Conservation (phyloP, 108 stramenopile species). For the Skeletonema potamos region DNA sequence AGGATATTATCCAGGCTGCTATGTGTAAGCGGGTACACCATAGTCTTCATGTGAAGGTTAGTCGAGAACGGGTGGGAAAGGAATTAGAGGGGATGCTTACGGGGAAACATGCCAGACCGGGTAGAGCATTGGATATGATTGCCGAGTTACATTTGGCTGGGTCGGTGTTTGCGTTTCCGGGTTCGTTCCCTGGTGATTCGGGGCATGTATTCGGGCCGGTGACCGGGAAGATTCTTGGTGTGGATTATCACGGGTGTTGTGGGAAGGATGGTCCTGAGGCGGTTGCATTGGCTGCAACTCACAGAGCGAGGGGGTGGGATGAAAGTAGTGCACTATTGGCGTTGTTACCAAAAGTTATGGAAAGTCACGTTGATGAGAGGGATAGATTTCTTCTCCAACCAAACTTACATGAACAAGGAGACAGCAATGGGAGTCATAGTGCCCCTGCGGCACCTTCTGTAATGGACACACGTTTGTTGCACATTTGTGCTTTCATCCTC, state of each 20-base stretch:
- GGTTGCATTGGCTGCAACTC: constrained; percentile 31
- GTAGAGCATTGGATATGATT: constrained; percentile 66
- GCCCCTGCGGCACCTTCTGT: constrained; percentile 10
- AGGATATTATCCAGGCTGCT: constrained; percentile 63
- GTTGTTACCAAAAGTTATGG: constrained; percentile 33
- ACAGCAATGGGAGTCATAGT: neutral
- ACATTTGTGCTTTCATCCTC: constrained; percentile 62
- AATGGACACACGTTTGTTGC: constrained; percentile 56
- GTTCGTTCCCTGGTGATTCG: constrained; percentile 44
- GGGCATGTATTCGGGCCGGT: constrained; percentile 34
- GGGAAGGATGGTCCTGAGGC: constrained; percentile 28
- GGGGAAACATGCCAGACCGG: constrained; percentile 67
- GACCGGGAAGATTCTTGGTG: constrained; percentile 38
- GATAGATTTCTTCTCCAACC: neutral
- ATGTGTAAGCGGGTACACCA: constrained; percentile 57
- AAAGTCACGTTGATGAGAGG: constrained; percentile 32
- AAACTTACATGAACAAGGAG: neutral
- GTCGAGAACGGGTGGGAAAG: constrained; percentile 87
- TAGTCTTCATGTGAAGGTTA: constrained; percentile 83
- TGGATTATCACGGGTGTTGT: constrained; percentile 31
- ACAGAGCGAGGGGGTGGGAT: constrained; percentile 45
- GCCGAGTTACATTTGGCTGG: constrained; percentile 65
- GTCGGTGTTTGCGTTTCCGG: constrained; percentile 71
- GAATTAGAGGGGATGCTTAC: constrained; percentile 90
- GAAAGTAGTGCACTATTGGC: constrained; percentile 38